phyloP scores from a whole-genome alignment of 768 basidiomycete genomes.

The Boletus pseudopeckii region DNA sequence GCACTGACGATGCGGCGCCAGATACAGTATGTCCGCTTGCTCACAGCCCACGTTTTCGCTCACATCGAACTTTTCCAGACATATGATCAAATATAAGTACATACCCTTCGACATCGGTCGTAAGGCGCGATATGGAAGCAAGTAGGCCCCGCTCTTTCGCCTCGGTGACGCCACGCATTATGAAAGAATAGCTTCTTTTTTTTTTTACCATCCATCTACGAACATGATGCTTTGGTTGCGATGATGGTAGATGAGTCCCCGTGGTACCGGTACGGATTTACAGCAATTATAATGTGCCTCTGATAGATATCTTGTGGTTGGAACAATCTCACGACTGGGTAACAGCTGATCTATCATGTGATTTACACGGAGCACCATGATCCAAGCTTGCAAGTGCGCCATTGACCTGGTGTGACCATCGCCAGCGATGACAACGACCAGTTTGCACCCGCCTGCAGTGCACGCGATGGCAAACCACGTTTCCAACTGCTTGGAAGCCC shows the following conservation, averaged over 20 bases:
- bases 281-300: constrained; percentile 22
- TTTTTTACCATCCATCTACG: constrained; percentile 7
- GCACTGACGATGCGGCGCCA: constrained; percentile 93
- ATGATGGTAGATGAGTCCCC: constrained; percentile 17
- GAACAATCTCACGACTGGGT: neutral
- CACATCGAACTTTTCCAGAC: constrained; percentile 45
- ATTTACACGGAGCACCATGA: neutral
- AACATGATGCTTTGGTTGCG: constrained; percentile 13
- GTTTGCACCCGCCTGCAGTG: constrained; percentile 33
- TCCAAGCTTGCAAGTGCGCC: neutral
- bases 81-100: constrained; percentile 99
- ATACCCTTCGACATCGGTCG: constrained; percentile 94
- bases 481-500: constrained; percentile 31
- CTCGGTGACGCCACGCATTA: neutral
- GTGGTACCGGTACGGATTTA: constrained; percentile 30
- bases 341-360: constrained; percentile 13
- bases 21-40: constrained; percentile 69
- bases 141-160: constrained; percentile 29
- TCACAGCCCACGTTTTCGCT: neutral
- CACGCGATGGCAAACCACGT: constrained; percentile 39
- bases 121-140: constrained; percentile 74
- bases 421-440: constrained; percentile 14
- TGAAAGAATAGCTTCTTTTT: constrained; percentile 4
- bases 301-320: constrained; percentile 4
- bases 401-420: neutral